Evolutionary conservation across 805 yeast genomes (phyloP).

Genomic region (Phaffomyces thermotolerans): DNA sequence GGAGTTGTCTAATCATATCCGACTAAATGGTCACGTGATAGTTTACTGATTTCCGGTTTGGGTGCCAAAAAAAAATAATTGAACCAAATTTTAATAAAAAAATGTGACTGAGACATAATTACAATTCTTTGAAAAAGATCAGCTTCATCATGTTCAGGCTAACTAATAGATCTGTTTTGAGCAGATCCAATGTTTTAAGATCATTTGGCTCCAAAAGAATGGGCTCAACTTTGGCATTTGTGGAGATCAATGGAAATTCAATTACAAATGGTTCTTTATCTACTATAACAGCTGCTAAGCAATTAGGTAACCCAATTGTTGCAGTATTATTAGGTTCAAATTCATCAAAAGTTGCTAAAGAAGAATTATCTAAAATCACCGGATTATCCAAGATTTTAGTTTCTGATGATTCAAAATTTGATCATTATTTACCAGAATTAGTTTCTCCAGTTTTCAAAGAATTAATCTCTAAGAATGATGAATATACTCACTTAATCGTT

Average conservation of each 20-base stretch:
- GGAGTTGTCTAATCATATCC: too few species aligned
- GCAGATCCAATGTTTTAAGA: not conserved
- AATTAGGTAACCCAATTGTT: conserved; percentile 72
- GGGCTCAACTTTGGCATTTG: conserved; percentile 68
- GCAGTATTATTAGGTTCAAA: conserved; percentile 67
- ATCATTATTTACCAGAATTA: conserved; percentile 73
- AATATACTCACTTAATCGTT: conserved; percentile 61
- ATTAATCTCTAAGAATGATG: conserved; percentile 23
- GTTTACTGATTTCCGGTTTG: too few species aligned
- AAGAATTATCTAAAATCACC: conserved; percentile 43
- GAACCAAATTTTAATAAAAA: too few species aligned
- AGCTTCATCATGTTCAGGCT: conserved; percentile 11
- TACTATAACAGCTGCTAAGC: conserved; percentile 68
- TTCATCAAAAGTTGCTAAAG: conserved; percentile 39
- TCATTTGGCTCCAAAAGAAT: conserved; percentile 28
- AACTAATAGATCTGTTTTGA: conserved; percentile 1
- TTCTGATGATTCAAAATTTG: conserved; percentile 51
- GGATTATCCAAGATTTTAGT: conserved; percentile 38
- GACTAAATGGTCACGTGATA: not conserved
- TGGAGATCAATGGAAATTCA: conserved; percentile 51
- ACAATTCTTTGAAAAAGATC: not conserved
- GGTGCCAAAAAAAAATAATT: not conserved
- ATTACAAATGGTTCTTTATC: conserved; percentile 65
- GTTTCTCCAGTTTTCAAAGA: conserved; percentile 59
- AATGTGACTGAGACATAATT: too few species aligned